phyloP scores from a whole-genome alignment of 1,284 basidiomycete species.

The Mycena citricolor region DNA sequence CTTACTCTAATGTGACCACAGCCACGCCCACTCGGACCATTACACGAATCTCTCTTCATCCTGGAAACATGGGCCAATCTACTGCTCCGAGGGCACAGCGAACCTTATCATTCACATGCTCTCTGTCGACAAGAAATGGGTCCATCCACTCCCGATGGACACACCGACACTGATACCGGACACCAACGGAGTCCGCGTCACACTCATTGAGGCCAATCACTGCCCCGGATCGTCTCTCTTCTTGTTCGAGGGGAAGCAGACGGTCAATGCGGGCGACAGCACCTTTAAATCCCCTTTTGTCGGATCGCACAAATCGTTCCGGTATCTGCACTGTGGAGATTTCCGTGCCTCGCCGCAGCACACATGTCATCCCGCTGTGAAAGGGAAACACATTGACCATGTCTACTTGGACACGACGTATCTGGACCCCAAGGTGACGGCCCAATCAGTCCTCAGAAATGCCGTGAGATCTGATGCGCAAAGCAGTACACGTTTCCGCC shows the following conservation, averaged over 20 bases:
- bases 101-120: slow-evolving; percentile 91
- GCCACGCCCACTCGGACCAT: slow-evolving; percentile 93
- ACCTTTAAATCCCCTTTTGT: slow-evolving; percentile 68
- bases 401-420: slow-evolving; percentile 98
- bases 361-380: slow-evolving; percentile 78
- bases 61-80: slow-evolving; percentile 92
- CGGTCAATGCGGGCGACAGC: slow-evolving; percentile 83
- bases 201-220: slow-evolving; percentile 96
- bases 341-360: slow-evolving; percentile 87
- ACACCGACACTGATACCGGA: slow-evolving; percentile 72
- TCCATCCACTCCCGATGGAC: slow-evolving; percentile 84
- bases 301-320: slow-evolving; percentile 70
- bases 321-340: slow-evolving; percentile 96
- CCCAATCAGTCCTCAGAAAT: too few species aligned
- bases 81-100: slow-evolving; percentile 90
- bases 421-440: slow-evolving; percentile 87
- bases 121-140: slow-evolving; percentile 83
- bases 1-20: slow-evolving; percentile 31
- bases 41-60: slow-evolving; percentile 86
- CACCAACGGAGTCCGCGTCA: slow-evolving; percentile 86
- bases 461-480: slow-evolving; percentile 1
- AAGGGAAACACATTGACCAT: slow-evolving; percentile 78
- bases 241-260: slow-evolving; percentile 91
- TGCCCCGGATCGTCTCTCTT: slow-evolving; percentile 95
- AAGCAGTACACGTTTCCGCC: slow-evolving; percentile 89